Conservation (phyloP, 1,139 yeast genomes). For the Pichia norvegensis region DNA sequence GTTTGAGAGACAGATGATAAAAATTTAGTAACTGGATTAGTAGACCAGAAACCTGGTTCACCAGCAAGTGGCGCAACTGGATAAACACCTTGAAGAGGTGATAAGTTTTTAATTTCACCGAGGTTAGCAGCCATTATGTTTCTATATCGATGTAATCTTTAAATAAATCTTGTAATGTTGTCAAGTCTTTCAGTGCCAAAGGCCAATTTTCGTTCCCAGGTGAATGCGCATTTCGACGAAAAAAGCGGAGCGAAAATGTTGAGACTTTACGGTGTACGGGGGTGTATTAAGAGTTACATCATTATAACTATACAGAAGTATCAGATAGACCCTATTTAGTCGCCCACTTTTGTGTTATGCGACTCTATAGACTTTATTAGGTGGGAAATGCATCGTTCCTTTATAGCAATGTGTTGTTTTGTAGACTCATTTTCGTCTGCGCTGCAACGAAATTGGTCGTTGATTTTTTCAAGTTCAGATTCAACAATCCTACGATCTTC, state of each 20-base stretch:
- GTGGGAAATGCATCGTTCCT: background rate
- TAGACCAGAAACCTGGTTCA: slow-evolving; percentile 62
- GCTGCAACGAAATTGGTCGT: background rate
- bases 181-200: background rate
- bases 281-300: background rate
- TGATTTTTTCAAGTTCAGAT: background rate
- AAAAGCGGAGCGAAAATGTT: background rate
- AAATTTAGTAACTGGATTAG: slow-evolving; percentile 79
- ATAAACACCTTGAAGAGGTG: slow-evolving; percentile 53
- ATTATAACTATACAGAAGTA: too few relatives aligned
- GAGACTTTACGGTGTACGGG: background rate
- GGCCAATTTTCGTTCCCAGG: background rate
- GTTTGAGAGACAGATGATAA: slow-evolving; percentile 69
- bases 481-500: slow-evolving; percentile 5
- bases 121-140: slow-evolving; percentile 13
- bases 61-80: slow-evolving; percentile 42
- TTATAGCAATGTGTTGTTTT: background rate
- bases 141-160: background rate
- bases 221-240: background rate
- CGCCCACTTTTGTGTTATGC: background rate
- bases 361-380: background rate
- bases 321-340: background rate
- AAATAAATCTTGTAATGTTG: too few relatives aligned
- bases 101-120: slow-evolving; percentile 30
- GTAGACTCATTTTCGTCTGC: background rate